A percentile compares a stretch with the other conserved stretches of the same genome.
Conservation (phyloP, 805 yeast species). For the Saccharomycopsis fermentans region DNA sequence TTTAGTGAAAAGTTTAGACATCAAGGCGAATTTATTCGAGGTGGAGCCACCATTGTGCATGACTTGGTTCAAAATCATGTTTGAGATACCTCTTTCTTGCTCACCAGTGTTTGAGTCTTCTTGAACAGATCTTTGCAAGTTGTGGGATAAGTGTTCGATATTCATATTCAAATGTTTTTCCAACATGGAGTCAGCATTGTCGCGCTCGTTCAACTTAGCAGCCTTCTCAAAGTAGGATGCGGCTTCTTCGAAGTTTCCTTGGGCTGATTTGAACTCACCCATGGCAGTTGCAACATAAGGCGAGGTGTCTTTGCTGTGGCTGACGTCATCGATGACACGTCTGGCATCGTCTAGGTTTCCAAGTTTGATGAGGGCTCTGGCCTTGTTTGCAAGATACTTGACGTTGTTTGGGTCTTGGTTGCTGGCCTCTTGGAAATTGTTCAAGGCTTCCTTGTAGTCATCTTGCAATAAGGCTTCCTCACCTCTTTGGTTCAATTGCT, state of each 20-base stretch:
- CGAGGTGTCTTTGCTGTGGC: slow-evolving; percentile 1
- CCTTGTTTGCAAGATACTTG: slow-evolving; percentile 11
- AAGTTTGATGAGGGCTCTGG: slow-evolving; percentile 13
- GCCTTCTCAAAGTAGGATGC: slow-evolving; percentile 13
- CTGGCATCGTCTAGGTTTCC: slow-evolving; percentile 8
- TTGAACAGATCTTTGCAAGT: slow-evolving; percentile 12
- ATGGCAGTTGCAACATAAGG: slow-evolving; percentile 11
- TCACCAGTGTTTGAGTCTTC: slow-evolving; percentile 16
- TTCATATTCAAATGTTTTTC: slow-evolving; percentile 6
- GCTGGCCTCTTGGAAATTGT: slow-evolving; percentile 6
- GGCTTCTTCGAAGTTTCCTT: slow-evolving; percentile 12
- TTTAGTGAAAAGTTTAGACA: slow-evolving; percentile 8
- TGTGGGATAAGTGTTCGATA: slow-evolving; percentile 4
- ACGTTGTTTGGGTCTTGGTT: slow-evolving; percentile 2
- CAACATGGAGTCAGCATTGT: not conserved
- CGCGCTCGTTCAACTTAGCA: slow-evolving; percentile 11
- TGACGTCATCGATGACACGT: not conserved
- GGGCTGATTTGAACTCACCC: slow-evolving; percentile 10
- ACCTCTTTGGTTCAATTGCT: slow-evolving; percentile 3
- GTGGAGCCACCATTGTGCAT: slow-evolving; percentile 7
- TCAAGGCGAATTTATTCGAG: slow-evolving; percentile 8
- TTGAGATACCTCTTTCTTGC: slow-evolving; percentile 12
- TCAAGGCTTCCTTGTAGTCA: slow-evolving; percentile 7
- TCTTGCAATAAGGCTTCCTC: slow-evolving; percentile 7
- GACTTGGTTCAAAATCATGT: slow-evolving; percentile 7